A percentile compares a stretch with the other conserved stretches of the same genome.
Conservation (phyloP, 495 filamentous ascomycete species). For the Trypethelium eluteriae region DNA sequence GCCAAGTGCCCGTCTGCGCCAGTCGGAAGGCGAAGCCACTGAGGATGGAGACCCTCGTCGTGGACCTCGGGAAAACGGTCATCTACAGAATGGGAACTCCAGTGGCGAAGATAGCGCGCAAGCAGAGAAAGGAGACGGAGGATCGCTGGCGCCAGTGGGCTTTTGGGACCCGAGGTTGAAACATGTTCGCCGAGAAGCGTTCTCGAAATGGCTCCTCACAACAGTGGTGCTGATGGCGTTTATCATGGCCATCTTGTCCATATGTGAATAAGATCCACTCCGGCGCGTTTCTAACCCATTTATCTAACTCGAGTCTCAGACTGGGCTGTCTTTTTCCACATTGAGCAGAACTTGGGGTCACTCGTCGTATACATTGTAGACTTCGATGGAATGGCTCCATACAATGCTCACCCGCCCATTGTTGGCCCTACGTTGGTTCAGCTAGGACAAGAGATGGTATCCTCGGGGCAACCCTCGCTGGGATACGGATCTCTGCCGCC, state of each 20-base stretch:
- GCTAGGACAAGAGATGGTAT: constrained; percentile 18
- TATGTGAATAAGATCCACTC: constrained; percentile 16
- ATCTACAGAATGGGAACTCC: background rate
- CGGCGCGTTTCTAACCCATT: background rate
- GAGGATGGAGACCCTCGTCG: background rate
- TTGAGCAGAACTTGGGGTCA: constrained; percentile 20
- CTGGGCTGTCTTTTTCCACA: constrained; percentile 25
- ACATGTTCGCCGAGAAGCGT: constrained; percentile 23
- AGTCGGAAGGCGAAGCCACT: background rate
- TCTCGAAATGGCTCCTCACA: constrained; percentile 24
- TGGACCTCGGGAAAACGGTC: background rate
- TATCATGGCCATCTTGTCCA: constrained; percentile 24
- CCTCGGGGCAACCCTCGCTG: constrained; percentile 14
- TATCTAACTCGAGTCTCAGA: constrained; percentile 9
- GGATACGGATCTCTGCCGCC: constrained; percentile 29
- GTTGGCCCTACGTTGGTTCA: constrained; percentile 25
- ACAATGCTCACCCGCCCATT: constrained; percentile 24
- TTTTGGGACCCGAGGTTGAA: constrained; percentile 24
- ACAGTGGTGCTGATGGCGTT: constrained; percentile 23
- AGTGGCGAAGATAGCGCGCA: background rate
- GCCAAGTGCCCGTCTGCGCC: background rate
- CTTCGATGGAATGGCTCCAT: constrained; percentile 28
- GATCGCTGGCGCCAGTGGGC: constrained; percentile 15
- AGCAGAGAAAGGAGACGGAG: constrained; percentile 2
- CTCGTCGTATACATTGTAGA: constrained; percentile 29